phyloP scores from a whole-genome alignment of 106 monocot genomes.

The Allium cepa region DNA sequence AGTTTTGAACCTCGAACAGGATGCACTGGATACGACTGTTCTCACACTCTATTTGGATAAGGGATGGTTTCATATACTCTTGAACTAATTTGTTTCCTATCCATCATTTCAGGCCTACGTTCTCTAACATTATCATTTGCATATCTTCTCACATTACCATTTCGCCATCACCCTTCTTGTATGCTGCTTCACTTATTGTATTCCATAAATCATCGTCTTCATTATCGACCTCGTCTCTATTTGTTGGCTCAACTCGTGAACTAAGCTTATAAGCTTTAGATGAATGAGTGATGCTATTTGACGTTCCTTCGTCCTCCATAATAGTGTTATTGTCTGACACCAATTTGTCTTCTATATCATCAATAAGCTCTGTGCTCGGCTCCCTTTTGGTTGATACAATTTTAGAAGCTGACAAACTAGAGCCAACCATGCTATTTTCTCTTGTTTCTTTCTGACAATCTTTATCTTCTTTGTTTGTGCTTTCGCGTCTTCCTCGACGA shows the following conservation, averaged over 20 bases:
- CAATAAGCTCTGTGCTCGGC: constrained; percentile 24
- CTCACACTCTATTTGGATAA: constrained; percentile 31
- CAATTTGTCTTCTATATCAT: constrained; percentile 20
- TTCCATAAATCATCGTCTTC: constrained; percentile 32
- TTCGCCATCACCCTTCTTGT: constrained; percentile 21
- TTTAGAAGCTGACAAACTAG: too few species aligned
- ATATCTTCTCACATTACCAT: constrained; percentile 24
- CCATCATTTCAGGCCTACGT: constrained; percentile 34
- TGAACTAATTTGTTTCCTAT: constrained; percentile 13
- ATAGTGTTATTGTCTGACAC: not conserved
- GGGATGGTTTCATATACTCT: constrained; percentile 36
- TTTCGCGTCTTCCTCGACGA: too few species aligned
- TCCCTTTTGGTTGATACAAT: too few species aligned
- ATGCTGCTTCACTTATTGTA: constrained; percentile 38
- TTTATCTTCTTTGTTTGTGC: too few species aligned
- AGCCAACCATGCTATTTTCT: too few species aligned
- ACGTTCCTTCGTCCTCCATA: too few species aligned
- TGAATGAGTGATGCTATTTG: constrained; percentile 24
- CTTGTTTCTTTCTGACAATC: too few species aligned
- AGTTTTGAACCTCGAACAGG: constrained; percentile 25
- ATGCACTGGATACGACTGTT: constrained; percentile 27
- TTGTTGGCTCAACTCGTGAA: constrained; percentile 44
- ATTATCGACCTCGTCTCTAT: constrained; percentile 1
- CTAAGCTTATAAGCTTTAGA: constrained; percentile 34
- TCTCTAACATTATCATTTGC: constrained; percentile 46